Evolutionary conservation across 306 rosid species (phyloP).

Genomic region (Rosa rugosa): DNA sequence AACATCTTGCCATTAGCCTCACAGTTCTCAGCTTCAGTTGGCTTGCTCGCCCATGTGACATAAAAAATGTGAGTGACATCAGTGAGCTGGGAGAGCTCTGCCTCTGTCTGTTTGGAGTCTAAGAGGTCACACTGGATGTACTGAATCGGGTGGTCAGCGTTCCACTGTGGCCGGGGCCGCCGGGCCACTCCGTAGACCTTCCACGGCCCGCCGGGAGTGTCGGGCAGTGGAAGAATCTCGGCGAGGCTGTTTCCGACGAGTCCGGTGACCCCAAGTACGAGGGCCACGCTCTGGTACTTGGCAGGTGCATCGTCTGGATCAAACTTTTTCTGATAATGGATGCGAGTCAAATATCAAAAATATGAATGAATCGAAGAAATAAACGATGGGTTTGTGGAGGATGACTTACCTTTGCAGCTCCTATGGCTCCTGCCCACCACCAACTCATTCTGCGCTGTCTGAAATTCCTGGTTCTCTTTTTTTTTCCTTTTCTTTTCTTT

Average conservation of each 20-base stretch:
- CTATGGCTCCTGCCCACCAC: conserved; percentile 49
- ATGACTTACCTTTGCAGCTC: conserved; percentile 39
- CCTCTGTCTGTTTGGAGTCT: conserved; percentile 39
- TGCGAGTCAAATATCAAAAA: background rate
- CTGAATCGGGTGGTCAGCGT: conserved; percentile 43
- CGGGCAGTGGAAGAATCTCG: conserved; percentile 58
- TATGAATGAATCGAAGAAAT: background rate
- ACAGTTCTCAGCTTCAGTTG: conserved; percentile 48
- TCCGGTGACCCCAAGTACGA: conserved; percentile 48
- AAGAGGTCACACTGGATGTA: conserved; percentile 65
- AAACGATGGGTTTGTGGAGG: background rate
- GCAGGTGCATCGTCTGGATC: conserved; percentile 11
- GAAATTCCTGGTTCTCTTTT: background rate
- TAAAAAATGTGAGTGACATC: conserved; percentile 65
- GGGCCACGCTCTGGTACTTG: conserved; percentile 34
- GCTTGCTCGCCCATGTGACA: conserved; percentile 43
- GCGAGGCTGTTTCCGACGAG: conserved; percentile 59
- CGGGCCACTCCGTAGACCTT: conserved; percentile 68
- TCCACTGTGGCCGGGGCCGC: conserved; percentile 53
- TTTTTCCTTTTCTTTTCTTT: too few species aligned
- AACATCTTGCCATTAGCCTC: conserved; percentile 51
- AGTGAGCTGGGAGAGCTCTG: conserved; percentile 48
- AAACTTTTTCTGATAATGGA: conserved; percentile 17
- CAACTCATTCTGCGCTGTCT: conserved; percentile 34
- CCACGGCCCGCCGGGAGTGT: conserved; percentile 70